phyloP scores from a whole-genome alignment of 1,284 basidiomycete species.

The Leccinum huronense region DNA sequence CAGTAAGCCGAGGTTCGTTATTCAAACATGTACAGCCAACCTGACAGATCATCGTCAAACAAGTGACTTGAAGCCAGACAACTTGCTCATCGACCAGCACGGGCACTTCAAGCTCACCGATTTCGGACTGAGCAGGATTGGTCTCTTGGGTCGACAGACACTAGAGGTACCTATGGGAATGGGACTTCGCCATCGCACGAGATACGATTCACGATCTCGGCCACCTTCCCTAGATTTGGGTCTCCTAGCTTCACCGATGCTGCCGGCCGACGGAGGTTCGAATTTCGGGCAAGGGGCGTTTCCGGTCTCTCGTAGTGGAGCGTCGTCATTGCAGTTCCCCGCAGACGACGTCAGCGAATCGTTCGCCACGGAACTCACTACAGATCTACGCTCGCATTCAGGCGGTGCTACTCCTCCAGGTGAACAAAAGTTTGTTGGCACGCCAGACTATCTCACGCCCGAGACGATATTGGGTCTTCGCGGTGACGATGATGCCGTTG shows the following conservation, averaged over 20 bases:
- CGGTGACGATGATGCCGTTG: conserved; percentile 93
- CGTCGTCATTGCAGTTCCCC: conserved; percentile 62
- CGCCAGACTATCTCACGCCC: conserved; percentile 95
- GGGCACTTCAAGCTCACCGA: conserved; percentile 98
- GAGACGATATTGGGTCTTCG: conserved; percentile 96
- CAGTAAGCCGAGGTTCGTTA: conserved; percentile 59
- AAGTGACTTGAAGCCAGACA: conserved; percentile 98
- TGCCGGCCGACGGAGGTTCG: conserved; percentile 68
- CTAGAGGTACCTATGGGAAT: conserved; percentile 67
- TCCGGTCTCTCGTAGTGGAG: conserved; percentile 54
- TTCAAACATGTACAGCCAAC: neutral
- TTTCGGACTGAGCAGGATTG: conserved; percentile 96
- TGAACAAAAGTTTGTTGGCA: conserved; percentile 94
- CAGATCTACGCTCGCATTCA: conserved; percentile 69
- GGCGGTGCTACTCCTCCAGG: conserved; percentile 67
- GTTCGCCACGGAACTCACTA: conserved; percentile 79
- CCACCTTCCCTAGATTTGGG: conserved; percentile 83
- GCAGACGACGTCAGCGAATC: conserved; percentile 84
- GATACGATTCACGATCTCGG: conserved; percentile 67
- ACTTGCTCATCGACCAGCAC: conserved; percentile 92
- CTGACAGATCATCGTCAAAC: conserved; percentile 18
- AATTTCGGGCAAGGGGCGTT: conserved; percentile 75
- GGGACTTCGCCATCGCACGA: conserved; percentile 50
- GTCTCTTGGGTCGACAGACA: conserved; percentile 94
- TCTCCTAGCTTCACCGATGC: conserved; percentile 70